These are phyloP conservation scores for Hibiscus tridactylites DNA, from an alignment of 345 rosid species.

Conservation along the genomic window DNA sequence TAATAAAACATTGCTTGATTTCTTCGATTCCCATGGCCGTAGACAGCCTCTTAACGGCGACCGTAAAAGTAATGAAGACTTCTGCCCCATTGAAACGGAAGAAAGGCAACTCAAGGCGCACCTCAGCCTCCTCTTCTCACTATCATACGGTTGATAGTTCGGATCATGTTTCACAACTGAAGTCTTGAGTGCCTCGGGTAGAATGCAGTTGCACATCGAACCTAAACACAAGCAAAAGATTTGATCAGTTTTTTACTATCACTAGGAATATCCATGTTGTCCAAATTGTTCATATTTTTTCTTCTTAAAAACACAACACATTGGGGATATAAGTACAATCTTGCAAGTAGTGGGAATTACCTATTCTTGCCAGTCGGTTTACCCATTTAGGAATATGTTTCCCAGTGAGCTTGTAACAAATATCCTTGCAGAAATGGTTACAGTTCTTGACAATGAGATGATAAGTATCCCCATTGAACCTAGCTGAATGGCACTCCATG, in stretches of 20 bases:
- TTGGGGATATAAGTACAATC: not conserved
- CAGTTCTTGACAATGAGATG: conserved; percentile 90
- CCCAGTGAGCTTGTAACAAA: conserved; percentile 64
- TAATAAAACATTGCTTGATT: conserved; percentile 48
- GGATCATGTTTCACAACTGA: conserved; percentile 57
- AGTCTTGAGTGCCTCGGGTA: conserved; percentile 71
- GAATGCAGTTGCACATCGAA: conserved; percentile 83
- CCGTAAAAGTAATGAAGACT: conserved; percentile 57
- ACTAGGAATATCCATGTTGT: not conserved
- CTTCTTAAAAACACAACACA: not conserved
- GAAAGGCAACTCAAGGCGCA: conserved; percentile 60
- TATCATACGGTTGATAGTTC: conserved; percentile 42
- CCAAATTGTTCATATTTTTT: not conserved
- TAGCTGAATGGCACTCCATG: conserved; percentile 68
- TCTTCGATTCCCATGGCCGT: conserved; percentile 77
- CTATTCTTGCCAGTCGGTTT: conserved; percentile 82
- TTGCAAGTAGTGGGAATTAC: conserved; percentile 26
- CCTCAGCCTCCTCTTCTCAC: conserved; percentile 59
- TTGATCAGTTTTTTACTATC: not conserved
- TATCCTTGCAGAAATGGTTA: conserved; percentile 86
- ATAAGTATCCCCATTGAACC: conserved; percentile 76
- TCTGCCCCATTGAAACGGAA: conserved; percentile 77
- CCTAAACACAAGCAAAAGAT: conserved; percentile 32
- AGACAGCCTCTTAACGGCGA: conserved; percentile 78
- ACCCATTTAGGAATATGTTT: conserved; percentile 86